Evolutionary conservation across 2,329 filamentous ascomycete genomes (phyloP).

Genomic region (Trichoderma hamatum): DNA sequence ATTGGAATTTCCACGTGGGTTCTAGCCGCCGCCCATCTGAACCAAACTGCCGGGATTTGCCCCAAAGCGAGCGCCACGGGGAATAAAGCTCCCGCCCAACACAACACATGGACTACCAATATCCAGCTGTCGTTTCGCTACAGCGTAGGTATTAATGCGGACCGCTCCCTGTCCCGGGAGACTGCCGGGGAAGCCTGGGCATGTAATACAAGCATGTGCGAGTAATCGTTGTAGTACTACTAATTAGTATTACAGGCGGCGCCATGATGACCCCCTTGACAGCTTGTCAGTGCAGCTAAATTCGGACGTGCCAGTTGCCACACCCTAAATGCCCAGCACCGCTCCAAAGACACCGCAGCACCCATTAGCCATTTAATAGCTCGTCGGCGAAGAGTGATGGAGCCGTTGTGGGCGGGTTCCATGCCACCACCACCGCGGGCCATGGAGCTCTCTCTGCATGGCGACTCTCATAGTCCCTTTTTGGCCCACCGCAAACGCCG

Average conservation of each 20-base stretch:
- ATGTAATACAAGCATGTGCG: neutral
- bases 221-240: neutral
- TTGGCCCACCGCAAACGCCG: conserved; percentile 5
- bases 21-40: neutral
- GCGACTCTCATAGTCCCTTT: neutral
- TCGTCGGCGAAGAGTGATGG: neutral
- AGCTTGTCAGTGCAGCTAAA: neutral
- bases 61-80: neutral
- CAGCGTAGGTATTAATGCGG: neutral
- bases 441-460: neutral
- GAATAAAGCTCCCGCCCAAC: neutral
- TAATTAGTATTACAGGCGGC: neutral
- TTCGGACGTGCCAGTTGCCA: neutral
- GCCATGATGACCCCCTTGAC: neutral
- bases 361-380: neutral
- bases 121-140: neutral
- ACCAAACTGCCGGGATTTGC: neutral
- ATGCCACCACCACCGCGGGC: neutral
- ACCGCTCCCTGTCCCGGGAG: neutral
- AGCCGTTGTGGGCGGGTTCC: conserved; percentile 6
- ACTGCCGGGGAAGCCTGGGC: neutral
- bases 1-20: conserved; percentile 3
- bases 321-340: neutral
- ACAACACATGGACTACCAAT: neutral
- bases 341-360: neutral